Conservation (phyloP, 768 basidiomycete species). For the Boletus eberwhitei region DNA sequence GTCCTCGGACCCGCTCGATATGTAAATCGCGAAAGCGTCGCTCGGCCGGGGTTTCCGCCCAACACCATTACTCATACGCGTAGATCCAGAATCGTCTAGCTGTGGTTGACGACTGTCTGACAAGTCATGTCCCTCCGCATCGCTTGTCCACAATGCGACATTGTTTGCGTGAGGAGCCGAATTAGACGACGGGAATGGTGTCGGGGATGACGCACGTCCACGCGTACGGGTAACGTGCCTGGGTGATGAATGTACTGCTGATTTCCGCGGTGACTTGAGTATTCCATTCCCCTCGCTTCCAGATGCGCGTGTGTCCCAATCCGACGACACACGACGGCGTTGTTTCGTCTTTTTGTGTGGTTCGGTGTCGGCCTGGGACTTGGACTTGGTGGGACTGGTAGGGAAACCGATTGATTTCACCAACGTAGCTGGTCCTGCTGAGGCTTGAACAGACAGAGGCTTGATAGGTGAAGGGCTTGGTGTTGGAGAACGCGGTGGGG, state of each 20-base stretch:
- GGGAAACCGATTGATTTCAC: slow-evolving; percentile 5
- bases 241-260: slow-evolving; percentile 23
- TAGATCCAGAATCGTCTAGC: not conserved
- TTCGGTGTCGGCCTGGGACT: not conserved
- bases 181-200: not conserved
- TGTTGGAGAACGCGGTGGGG: slow-evolving; percentile 22
- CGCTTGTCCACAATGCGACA: not conserved
- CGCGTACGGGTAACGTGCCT: slow-evolving; percentile 3
- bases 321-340: not conserved
- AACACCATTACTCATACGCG: not conserved
- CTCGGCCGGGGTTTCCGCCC: slow-evolving; percentile 6
- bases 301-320: not conserved
- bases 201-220: slow-evolving; percentile 14
- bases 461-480: slow-evolving; percentile 16
- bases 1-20: slow-evolving; percentile 29
- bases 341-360: not conserved
- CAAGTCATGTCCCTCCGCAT: not conserved
- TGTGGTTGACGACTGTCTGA: not conserved
- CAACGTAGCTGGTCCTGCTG: not conserved
- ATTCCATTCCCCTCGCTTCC: slow-evolving; percentile 1
- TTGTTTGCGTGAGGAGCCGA: not conserved
- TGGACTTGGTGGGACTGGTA: slow-evolving; percentile 8
- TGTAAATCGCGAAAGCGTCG: slow-evolving; percentile 20
- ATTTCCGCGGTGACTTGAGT: slow-evolving; percentile 27
- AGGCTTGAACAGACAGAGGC: not conserved